Conservation (phyloP, 805 yeast genomes). For the Schizosaccharomyces osmophilus region DNA sequence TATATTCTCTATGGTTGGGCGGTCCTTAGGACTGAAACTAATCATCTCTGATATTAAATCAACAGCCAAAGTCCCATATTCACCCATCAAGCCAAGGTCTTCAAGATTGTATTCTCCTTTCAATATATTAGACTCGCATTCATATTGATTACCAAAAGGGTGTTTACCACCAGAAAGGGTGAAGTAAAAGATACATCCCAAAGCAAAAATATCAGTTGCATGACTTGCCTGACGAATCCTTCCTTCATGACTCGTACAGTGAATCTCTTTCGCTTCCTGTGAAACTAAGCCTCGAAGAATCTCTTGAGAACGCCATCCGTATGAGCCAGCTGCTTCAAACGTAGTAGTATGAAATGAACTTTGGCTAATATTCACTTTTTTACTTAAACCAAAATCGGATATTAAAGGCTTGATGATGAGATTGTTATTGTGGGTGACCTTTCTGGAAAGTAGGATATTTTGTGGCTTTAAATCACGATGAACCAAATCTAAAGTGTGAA, state of each 20-base stretch:
- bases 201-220: conserved; percentile 77
- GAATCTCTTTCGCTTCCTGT: conserved; percentile 9
- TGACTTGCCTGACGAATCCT: conserved; percentile 40
- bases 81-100: conserved; percentile 19
- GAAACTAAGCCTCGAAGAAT: conserved; percentile 16
- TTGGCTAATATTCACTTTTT: conserved; percentile 73
- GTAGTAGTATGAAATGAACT: conserved; percentile 82
- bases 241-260: conserved; percentile 13
- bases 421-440: conserved; percentile 2
- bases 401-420: conserved; percentile 34
- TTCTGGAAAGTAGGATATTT: conserved; percentile 53
- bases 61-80: conserved; percentile 35
- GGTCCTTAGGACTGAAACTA: conserved; percentile 29
- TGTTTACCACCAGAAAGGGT: conserved; percentile 62
- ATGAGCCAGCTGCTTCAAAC: conserved; percentile 82
- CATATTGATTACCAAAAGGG: conserved; percentile 83
- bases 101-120: conserved; percentile 32
- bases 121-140: conserved; percentile 72
- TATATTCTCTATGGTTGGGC: conserved; percentile 50
- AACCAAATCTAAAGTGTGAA: conserved; percentile 74
- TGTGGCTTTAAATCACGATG: conserved; percentile 92
- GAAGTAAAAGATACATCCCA: conserved; percentile 85
- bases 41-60: conserved; percentile 60
- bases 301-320: conserved; percentile 98
- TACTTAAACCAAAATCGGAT: conserved; percentile 90